phyloP scores from a whole-genome alignment of 2,329 filamentous ascomycete species.

The Calonectria pseudoturangicola region DNA sequence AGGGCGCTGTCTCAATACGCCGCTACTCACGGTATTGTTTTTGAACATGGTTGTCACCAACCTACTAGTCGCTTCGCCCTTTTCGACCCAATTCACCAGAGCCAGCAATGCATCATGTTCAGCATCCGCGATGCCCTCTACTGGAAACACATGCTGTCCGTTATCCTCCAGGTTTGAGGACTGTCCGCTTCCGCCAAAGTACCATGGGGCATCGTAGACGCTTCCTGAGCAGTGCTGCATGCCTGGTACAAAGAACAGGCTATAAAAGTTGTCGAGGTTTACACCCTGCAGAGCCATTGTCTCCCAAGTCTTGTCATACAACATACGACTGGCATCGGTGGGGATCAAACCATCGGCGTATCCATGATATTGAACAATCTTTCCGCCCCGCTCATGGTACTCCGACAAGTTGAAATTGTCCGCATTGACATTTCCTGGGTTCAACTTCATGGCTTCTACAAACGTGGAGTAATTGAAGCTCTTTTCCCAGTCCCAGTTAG shows the following conservation, averaged over 20 bases:
- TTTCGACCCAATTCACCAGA: slow-evolving; percentile 12
- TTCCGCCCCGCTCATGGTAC: neutral
- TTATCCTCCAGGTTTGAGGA: slow-evolving; percentile 9
- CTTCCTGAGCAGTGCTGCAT: slow-evolving; percentile 21
- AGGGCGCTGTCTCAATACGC: neutral
- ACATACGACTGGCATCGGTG: slow-evolving; percentile 5
- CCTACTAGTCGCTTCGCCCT: neutral
- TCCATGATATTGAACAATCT: slow-evolving; percentile 12
- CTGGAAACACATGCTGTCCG: slow-evolving; percentile 6
- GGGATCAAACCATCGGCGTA: slow-evolving; percentile 13
- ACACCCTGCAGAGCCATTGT: slow-evolving; percentile 11
- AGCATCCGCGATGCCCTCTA: neutral
- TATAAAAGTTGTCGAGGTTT: slow-evolving; percentile 4
- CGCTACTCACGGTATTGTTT: neutral
- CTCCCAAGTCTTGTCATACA: slow-evolving; percentile 18
- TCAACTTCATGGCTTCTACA: slow-evolving; percentile 7
- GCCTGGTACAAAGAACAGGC: slow-evolving; percentile 12
- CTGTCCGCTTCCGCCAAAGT: slow-evolving; percentile 15
- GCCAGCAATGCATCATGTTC: slow-evolving; percentile 12
- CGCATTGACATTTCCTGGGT: slow-evolving; percentile 10
- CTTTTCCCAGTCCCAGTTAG: slow-evolving; percentile 13
- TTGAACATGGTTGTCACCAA: slow-evolving; percentile 11
- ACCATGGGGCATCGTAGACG: slow-evolving; percentile 17
- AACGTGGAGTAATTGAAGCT: slow-evolving; percentile 16
- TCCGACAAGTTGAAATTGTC: slow-evolving; percentile 16